Evolutionary conservation across 352 stramenopile species (phyloP).

Genomic region (Globisporangium uncinulatum): DNA sequence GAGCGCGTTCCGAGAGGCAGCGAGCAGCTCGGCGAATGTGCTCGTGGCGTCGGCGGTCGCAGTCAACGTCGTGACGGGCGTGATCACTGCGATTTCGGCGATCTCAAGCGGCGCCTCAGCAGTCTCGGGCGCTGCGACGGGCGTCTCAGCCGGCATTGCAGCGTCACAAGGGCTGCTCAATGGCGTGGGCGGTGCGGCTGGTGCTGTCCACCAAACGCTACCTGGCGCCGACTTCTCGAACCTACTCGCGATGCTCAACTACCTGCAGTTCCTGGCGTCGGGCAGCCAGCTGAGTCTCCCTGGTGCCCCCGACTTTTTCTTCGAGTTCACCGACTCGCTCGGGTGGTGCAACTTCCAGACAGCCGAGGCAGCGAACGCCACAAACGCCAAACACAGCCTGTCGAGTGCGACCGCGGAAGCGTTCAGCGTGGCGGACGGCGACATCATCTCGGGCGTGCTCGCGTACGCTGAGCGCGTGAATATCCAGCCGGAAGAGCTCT

Average conservation of each 20-base stretch:
- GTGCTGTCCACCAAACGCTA: slow-evolving; percentile 13
- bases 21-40: slow-evolving; percentile 41
- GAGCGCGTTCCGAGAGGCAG: slow-evolving; percentile 19
- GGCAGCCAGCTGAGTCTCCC: slow-evolving; percentile 59
- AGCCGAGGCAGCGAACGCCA: neutral
- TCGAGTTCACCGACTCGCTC: slow-evolving; percentile 65
- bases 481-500: slow-evolving; percentile 60
- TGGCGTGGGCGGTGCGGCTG: slow-evolving; percentile 12
- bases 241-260: slow-evolving; percentile 61
- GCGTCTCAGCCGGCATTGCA: slow-evolving; percentile 12
- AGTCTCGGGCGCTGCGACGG: slow-evolving; percentile 18
- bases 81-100: slow-evolving; percentile 39
- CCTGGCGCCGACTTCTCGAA: slow-evolving; percentile 44
- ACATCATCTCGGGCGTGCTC: slow-evolving; percentile 71
- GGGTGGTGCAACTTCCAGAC: slow-evolving; percentile 56
- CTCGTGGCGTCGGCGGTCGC: slow-evolving; percentile 46
- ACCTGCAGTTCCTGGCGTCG: slow-evolving; percentile 67
- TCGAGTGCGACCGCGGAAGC: slow-evolving; percentile 26
- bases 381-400: slow-evolving; percentile 11
- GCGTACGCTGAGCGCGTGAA: slow-evolving; percentile 61
- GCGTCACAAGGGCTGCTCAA: slow-evolving; percentile 24
- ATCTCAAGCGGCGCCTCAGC: slow-evolving; percentile 27
- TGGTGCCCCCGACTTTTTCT: slow-evolving; percentile 49
- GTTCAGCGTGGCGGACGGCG: slow-evolving; percentile 54
- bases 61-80: slow-evolving; percentile 41